phyloP scores from a whole-genome alignment of 2,329 filamentous ascomycete genomes.

The Pleurostoma richardsiae region DNA sequence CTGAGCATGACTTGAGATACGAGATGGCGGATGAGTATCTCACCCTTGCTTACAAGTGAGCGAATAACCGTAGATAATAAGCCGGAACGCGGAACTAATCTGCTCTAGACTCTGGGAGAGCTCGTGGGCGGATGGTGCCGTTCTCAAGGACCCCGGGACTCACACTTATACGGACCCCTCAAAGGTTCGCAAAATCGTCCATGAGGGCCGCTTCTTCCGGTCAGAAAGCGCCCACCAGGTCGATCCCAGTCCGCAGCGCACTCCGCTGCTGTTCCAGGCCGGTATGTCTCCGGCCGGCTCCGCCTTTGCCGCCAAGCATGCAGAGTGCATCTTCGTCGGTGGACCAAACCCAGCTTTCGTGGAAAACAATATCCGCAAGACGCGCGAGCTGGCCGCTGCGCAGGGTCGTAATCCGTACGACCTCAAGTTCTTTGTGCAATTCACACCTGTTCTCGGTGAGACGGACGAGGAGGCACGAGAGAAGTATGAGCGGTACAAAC shows the following conservation, averaged over 20 bases:
- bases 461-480: constrained; percentile 14
- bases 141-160: constrained; percentile 1
- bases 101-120: neutral
- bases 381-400: constrained; percentile 7
- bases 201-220: constrained; percentile 1
- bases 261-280: constrained; percentile 16
- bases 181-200: constrained; percentile 1
- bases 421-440: constrained; percentile 14
- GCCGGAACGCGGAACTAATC: neutral
- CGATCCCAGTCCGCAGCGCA: constrained; percentile 2
- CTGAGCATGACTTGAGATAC: constrained; percentile 2
- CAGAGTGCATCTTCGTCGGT: constrained; percentile 15
- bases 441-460: constrained; percentile 12
- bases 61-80: too few relatives aligned
- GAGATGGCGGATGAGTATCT: constrained; percentile 4
- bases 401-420: constrained; percentile 10
- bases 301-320: constrained; percentile 14
- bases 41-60: constrained; percentile 1
- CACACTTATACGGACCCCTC: neutral
- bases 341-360: constrained; percentile 9
- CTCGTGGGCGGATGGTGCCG: constrained; percentile 2
- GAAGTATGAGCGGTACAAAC: constrained; percentile 11
- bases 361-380: constrained; percentile 9
- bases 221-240: neutral
- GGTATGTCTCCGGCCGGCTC: constrained; percentile 14